Percentiles rank a stretch among this genome's conserved stretches.
Evolutionary conservation across 257 asterid species (phyloP).

Genomic region (Solanum okadae): DNA sequence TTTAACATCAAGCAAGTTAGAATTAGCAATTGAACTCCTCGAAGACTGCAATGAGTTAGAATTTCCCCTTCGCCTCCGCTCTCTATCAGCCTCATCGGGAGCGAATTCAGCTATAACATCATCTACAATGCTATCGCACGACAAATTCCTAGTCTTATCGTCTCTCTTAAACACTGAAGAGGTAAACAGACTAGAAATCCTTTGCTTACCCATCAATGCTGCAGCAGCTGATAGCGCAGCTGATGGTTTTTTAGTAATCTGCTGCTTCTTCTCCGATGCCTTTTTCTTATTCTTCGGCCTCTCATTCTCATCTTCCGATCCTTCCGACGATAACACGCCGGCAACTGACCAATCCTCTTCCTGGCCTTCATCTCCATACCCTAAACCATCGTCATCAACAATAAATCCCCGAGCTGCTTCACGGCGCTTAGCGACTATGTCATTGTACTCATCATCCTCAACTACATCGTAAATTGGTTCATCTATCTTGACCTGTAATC

Average conservation of each 20-base stretch:
- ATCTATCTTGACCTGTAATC: constrained; percentile 63
- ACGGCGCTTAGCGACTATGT: constrained; percentile 76
- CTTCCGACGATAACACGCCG: constrained; percentile 46
- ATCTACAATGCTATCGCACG: constrained; percentile 76
- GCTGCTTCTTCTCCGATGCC: constrained; percentile 58
- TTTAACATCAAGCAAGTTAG: constrained; percentile 18
- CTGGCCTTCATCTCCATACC: constrained; percentile 93
- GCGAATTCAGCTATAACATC: constrained; percentile 91
- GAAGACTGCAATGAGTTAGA: constrained; percentile 9
- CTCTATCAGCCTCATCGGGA: constrained; percentile 81
- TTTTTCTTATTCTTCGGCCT: constrained; percentile 52
- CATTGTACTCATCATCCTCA: constrained; percentile 79
- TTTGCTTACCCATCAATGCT: constrained; percentile 82
- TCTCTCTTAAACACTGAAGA: constrained; percentile 75
- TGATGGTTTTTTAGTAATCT: constrained; percentile 44
- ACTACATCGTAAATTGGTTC: constrained; percentile 73
- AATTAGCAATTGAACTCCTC: constrained; percentile 6
- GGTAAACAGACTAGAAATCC: constrained; percentile 70
- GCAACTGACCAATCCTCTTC: constrained; percentile 90
- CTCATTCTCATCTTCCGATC: constrained; percentile 56
- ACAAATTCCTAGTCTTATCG: constrained; percentile 31
- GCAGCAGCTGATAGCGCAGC: constrained; percentile 65
- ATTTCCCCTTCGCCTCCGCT: constrained; percentile 49
- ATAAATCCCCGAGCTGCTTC: constrained; percentile 65
- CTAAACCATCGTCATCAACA: constrained; percentile 79